A percentile compares a stretch with the other conserved stretches of the same genome.
Evolutionary conservation across 331 rosid genomes (phyloP).

Genomic region (Prunus yedoensis): DNA sequence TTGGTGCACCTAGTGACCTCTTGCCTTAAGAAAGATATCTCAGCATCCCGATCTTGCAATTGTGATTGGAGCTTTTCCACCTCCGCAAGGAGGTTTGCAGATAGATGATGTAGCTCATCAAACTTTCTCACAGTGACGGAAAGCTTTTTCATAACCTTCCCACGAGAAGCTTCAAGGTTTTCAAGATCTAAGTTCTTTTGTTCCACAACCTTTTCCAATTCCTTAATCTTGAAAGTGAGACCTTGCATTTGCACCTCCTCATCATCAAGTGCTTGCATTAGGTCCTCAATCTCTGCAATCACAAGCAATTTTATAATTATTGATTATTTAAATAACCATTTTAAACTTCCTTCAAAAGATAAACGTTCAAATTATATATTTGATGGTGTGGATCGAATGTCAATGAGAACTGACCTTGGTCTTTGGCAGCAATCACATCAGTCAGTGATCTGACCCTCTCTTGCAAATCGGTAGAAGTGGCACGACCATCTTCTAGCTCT

Average conservation of each 20-base stretch:
- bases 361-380: not conserved
- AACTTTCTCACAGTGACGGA: conserved; percentile 79
- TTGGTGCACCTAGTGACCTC: conserved; percentile 94
- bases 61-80: conserved; percentile 91
- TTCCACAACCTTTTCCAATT: conserved; percentile 61
- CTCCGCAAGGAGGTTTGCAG: conserved; percentile 84
- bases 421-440: conserved; percentile 73
- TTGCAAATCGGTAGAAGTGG: conserved; percentile 52
- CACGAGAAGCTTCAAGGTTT: conserved; percentile 73
- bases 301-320: conserved; percentile 24
- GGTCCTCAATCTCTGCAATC: conserved; percentile 79
- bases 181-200: conserved; percentile 69
- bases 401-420: conserved; percentile 60
- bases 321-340: conserved; percentile 7
- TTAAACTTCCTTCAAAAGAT: not conserved
- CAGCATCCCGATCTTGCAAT: conserved; percentile 89
- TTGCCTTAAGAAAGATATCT: conserved; percentile 95
- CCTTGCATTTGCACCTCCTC: conserved; percentile 93
- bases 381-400: too few relatives aligned
- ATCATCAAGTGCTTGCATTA: conserved; percentile 96
- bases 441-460: conserved; percentile 63
- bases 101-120: conserved; percentile 91
- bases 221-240: conserved; percentile 56
- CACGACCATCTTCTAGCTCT: conserved; percentile 59
- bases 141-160: conserved; percentile 80